These are phyloP conservation scores for Pleoardoris graminearum DNA, from an alignment of 2,329 filamentous ascomycete species.

Conservation along the genomic window DNA sequence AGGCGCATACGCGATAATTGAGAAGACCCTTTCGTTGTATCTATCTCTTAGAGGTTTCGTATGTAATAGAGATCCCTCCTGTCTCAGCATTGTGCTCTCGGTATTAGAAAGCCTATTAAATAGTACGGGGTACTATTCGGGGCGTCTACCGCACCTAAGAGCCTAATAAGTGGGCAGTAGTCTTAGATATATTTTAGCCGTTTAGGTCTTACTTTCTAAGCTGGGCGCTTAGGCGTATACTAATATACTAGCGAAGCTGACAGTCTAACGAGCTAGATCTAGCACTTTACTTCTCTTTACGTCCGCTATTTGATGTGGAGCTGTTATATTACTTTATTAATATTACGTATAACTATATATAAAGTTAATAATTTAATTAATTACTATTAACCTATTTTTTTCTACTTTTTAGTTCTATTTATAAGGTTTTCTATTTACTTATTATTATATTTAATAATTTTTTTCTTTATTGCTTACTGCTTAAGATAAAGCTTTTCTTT, in stretches of 20 bases:
- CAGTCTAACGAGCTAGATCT: not conserved
- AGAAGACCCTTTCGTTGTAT: not conserved
- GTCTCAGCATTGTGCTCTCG: not conserved
- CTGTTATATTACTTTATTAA: too few species aligned
- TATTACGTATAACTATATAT: too few species aligned
- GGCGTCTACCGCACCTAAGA: not conserved
- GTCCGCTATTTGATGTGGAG: too few species aligned
- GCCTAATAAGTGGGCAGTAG: not conserved
- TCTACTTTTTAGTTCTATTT: too few species aligned
- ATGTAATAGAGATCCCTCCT: not conserved
- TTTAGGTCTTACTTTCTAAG: not conserved
- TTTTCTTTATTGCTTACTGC: too few species aligned
- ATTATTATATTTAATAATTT: too few species aligned
- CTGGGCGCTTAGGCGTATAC: not conserved
- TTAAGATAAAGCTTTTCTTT: too few species aligned
- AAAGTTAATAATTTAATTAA: too few species aligned
- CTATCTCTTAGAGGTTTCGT: not conserved
- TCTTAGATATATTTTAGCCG: not conserved
- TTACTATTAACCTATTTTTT: too few species aligned
- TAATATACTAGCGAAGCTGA: not conserved
- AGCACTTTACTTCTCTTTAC: conserved; percentile 4
- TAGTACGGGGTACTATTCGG: not conserved
- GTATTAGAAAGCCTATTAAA: not conserved
- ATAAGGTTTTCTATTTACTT: too few species aligned
- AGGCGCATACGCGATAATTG: not conserved